A percentile compares a stretch with the other conserved stretches of the same genome.
These are phyloP conservation scores for Isochrysis galbana DNA, from an alignment of 78 protist species.

Conservation along the genomic window DNA sequence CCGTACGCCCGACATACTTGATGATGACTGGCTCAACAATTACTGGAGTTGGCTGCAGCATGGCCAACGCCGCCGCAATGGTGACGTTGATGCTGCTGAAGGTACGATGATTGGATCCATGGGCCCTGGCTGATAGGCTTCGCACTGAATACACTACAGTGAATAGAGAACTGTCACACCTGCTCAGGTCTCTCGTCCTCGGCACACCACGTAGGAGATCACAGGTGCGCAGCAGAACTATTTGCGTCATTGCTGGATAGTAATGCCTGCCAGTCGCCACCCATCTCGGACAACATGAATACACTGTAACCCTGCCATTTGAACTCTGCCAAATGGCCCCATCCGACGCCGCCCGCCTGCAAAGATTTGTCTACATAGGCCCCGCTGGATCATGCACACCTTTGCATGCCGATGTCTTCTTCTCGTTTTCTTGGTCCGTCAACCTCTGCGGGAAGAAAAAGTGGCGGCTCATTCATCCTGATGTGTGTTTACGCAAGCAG, in stretches of 20 bases:
- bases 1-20: not conserved
- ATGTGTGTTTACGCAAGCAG: not conserved
- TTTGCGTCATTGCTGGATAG: no score
- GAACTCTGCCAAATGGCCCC: no score
- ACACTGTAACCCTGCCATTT: no score
- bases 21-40: constrained; percentile 28
- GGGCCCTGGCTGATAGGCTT: no score
- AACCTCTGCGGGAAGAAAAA: not conserved
- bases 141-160: no score
- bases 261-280: no score
- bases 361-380: constrained; percentile 21
- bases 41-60: not conserved
- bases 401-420: constrained; percentile 12
- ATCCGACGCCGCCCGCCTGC: no score
- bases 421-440: constrained; percentile 28
- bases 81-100: not conserved
- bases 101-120: no score
- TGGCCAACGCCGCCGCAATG: not conserved
- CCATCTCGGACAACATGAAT: no score
- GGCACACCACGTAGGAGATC: not conserved
- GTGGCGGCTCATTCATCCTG: not conserved
- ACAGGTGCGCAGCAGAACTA: no score
- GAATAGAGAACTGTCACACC: no score
- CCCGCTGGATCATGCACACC: not conserved
- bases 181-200: no score